Percentiles rank a stretch among this genome's conserved stretches.
Conservation (phyloP, 73 alveolate genomes). For the Paramecium caudatum region DNA sequence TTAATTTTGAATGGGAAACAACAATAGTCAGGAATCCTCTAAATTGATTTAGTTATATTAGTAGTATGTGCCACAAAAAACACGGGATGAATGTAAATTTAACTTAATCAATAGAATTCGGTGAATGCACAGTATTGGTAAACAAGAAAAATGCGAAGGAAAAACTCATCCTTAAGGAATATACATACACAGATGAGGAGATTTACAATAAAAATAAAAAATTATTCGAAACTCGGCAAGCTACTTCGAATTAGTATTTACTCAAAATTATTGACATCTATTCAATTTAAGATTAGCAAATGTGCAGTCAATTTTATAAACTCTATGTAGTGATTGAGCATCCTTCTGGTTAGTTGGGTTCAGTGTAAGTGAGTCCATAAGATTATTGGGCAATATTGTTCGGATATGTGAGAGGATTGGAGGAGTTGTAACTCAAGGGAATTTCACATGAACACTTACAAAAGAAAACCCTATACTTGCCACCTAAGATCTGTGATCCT, state of each 20-base stretch:
- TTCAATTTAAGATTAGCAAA: not conserved
- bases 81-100: constrained; percentile 6
- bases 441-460: constrained; percentile 2
- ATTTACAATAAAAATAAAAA: not conserved
- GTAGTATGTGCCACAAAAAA: constrained; percentile 25
- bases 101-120: constrained; percentile 7
- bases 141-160: constrained; percentile 13
- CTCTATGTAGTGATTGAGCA: constrained; percentile 15
- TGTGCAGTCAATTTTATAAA: constrained; percentile 57
- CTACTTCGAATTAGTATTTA: not conserved
- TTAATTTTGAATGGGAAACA: constrained; percentile 66
- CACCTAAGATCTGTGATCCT: constrained; percentile 61
- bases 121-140: constrained; percentile 38
- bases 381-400: constrained; percentile 67
- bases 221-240: not conserved
- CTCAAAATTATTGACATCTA: constrained; percentile 25
- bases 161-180: constrained; percentile 24
- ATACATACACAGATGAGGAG: constrained; percentile 29
- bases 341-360: constrained; percentile 17
- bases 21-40: constrained; percentile 4
- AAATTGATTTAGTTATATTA: not conserved
- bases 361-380: constrained; percentile 1
- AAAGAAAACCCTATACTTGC: constrained; percentile 20
- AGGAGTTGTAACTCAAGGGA: not conserved
- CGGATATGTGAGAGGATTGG: constrained; percentile 62